Conservation (phyloP, 805 yeast species). For the Yarrowia yakushimensis region DNA sequence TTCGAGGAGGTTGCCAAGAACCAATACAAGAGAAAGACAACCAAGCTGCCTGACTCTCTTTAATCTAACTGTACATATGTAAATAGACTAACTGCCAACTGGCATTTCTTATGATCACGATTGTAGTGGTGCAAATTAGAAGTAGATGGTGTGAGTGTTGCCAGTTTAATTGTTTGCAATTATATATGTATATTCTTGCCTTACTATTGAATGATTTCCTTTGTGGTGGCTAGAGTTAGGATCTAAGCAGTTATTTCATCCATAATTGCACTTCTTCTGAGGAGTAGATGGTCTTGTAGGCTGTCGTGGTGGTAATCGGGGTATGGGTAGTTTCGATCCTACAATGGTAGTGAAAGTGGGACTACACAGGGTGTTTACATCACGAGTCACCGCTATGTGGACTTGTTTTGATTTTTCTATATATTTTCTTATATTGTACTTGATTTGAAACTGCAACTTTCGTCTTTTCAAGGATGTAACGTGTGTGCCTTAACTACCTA, state of each 20-base stretch:
- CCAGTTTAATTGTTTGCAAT: no score
- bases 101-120: not conserved
- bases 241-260: constrained; percentile 8
- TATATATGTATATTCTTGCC: no score
- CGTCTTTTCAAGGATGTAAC: no score
- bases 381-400: not conserved
- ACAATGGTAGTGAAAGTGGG: no score
- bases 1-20: constrained; percentile 23
- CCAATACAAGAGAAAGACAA: constrained; percentile 22
- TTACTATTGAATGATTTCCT: no score
- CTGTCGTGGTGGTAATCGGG: constrained; percentile 9
- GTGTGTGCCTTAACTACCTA: no score
- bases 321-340: no score
- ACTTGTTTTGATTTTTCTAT: no score
- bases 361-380: not conserved
- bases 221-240: not conserved
- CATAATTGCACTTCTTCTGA: constrained; percentile 21
- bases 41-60: constrained; percentile 19
- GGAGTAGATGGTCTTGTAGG: constrained; percentile 10
- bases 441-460: no score
- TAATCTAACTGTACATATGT: constrained; percentile 20
- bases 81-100: constrained; percentile 19
- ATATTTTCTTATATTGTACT: no score
- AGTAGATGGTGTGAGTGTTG: no score
- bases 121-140: not conserved